Evolutionary conservation across 2,329 filamentous ascomycete species (phyloP), one percentile per base, ranked within the genome.

Genomic region (Alternaria atra): DNA sequence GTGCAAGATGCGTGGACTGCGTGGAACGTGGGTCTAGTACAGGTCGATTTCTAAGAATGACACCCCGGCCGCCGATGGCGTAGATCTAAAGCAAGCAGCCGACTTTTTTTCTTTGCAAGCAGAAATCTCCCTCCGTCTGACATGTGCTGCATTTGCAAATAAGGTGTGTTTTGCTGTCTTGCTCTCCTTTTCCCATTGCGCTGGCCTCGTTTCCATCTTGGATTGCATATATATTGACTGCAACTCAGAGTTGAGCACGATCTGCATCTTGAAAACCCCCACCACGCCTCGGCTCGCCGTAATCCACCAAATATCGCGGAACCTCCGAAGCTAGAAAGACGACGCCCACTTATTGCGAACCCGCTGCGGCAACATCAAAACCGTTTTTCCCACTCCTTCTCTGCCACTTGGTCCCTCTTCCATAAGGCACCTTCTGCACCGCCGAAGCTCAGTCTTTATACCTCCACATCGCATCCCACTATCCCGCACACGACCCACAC

Each of bases 41-140:
- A 56, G 43, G 58, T 61, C 46, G 66, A 72, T 71, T 67, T 66
- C 61, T 64, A 70, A 71, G 68, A 68, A 52, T 60, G 58, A 51
- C 42, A 63, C 44, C 52, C 43, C 51, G 50, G 39, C 61, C 60
- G 66, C 63, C 63, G 67, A 69, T 70, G 65, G 66, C 68, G 66
- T 71, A 60, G 58, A 46, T 42, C 57, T 44, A 60, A 29, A 56
- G 52, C 63, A 60, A 60, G 42, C 29, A 42, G 52, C 57, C 15
- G 43, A 54, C 48, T 58, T 61, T 53, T 52, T 47, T 67, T 63
- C 55, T 61, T 65, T 60, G 27, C 42, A 42, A 34, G 54, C 55
- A 57, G 47, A 32, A 63, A 63, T 53, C 56, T 57, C 61, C 54
- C 60, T 54, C 48, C 30, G 32, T 64, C 55, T 65, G 44, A 53